Percentiles rank a stretch among this genome's conserved stretches.
These are phyloP conservation scores for Aspergillus costaricaensis DNA, from an alignment of 2,329 filamentous ascomycete genomes.

Conservation along the genomic window DNA sequence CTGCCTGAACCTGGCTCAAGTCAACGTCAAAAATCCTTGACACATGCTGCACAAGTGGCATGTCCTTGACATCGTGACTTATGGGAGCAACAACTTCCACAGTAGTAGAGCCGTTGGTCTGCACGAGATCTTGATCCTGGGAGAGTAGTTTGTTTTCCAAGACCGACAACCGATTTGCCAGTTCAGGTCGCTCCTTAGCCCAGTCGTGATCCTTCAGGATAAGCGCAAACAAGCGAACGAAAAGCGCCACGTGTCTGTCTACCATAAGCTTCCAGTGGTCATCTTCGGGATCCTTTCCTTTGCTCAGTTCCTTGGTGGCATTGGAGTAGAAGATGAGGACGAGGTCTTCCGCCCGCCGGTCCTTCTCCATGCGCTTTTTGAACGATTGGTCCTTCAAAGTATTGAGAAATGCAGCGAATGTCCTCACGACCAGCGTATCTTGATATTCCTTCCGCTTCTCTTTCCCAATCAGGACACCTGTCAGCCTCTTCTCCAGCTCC, in stretches of 20 bases:
- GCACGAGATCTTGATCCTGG: slow-evolving; percentile 85
- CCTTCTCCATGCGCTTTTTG: slow-evolving; percentile 88
- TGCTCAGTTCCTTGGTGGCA: slow-evolving; percentile 85
- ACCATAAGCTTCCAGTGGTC: slow-evolving; percentile 89
- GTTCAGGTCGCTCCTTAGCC: slow-evolving; percentile 79
- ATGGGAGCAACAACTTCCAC: slow-evolving; percentile 81
- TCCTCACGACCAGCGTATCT: slow-evolving; percentile 86
- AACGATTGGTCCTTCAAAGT: slow-evolving; percentile 87
- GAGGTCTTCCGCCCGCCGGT: slow-evolving; percentile 86
- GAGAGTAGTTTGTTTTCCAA: slow-evolving; percentile 92
- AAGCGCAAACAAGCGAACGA: slow-evolving; percentile 80
- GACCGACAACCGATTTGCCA: slow-evolving; percentile 73
- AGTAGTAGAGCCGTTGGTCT: slow-evolving; percentile 62
- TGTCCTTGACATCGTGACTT: slow-evolving; percentile 93
- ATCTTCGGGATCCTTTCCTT: slow-evolving; percentile 73
- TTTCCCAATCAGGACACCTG: slow-evolving; percentile 75
- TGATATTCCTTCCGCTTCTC: slow-evolving; percentile 86
- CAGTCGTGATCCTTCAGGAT: slow-evolving; percentile 83
- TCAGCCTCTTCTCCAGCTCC: slow-evolving; percentile 74
- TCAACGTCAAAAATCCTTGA: slow-evolving; percentile 81
- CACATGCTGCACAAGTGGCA: slow-evolving; percentile 88
- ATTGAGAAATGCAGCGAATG: slow-evolving; percentile 92
- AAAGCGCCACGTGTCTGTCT: slow-evolving; percentile 91
- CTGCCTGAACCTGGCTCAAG: slow-evolving; percentile 77
- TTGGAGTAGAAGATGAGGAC: slow-evolving; percentile 96